These are phyloP conservation scores for Lantana camara DNA, from an alignment of 257 asterid species.

Conservation along the genomic window DNA sequence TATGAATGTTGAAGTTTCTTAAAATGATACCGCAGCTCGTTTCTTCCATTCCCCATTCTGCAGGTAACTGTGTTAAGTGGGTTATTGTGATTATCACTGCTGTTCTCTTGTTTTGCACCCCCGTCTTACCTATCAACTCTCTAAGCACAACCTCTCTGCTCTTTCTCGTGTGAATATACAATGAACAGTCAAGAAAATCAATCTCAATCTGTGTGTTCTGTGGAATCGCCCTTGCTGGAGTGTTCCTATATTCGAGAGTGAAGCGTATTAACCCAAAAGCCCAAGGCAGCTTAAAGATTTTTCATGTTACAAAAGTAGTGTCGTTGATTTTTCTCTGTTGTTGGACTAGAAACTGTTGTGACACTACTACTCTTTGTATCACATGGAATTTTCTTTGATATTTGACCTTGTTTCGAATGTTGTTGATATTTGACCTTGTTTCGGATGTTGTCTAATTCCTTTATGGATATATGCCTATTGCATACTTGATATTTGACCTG, in stretches of 20 bases:
- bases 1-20: conserved; percentile 63
- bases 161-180: neutral
- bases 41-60: conserved; percentile 95
- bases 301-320: no score
- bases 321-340: no score
- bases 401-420: no score
- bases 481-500: no score
- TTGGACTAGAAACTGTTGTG: no score
- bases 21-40: conserved; percentile 97
- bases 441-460: no score
- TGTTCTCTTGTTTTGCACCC: conserved; percentile 90
- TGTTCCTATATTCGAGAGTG: conserved; percentile 91
- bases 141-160: conserved; percentile 51
- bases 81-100: conserved; percentile 94
- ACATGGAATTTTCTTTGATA: no score
- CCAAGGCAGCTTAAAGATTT: no score
- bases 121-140: conserved; percentile 76
- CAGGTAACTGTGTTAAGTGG: conserved; percentile 96
- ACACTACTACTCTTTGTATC: no score
- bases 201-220: neutral
- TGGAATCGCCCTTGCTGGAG: conserved; percentile 78
- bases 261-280: no score
- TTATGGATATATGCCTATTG: no score
- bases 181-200: neutral
- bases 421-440: no score